These are phyloP conservation scores for Xylariomycetidae sp. DNA, from an alignment of 2,329 filamentous ascomycete species.

Conservation along the genomic window DNA sequence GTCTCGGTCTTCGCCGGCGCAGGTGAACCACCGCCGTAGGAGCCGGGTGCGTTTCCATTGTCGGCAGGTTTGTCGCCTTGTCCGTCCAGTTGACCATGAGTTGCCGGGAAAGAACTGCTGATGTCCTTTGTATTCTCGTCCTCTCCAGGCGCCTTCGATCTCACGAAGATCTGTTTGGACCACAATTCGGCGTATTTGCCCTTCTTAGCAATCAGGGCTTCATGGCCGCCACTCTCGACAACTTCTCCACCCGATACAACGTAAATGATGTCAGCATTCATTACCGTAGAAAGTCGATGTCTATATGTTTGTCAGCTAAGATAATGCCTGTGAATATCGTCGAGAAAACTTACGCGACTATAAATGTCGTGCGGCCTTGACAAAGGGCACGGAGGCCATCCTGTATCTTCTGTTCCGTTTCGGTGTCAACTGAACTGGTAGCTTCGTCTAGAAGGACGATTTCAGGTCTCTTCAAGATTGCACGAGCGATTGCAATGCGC, in stretches of 20 bases:
- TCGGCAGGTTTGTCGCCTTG: conserved; percentile 12
- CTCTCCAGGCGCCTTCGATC: conserved; percentile 36
- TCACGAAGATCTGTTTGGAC: conserved; percentile 55
- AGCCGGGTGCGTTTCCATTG: too few relatives aligned
- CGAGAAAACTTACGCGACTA: conserved; percentile 48
- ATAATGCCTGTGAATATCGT: not conserved
- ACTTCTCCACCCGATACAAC: conserved; percentile 58
- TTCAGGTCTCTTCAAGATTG: conserved; percentile 67
- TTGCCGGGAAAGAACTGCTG: conserved; percentile 1
- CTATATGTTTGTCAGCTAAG: conserved; percentile 27
- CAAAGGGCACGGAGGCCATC: conserved; percentile 53
- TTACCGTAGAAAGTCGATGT: conserved; percentile 65
- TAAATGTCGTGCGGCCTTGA: conserved; percentile 58
- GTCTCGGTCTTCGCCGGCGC: conserved; percentile 5
- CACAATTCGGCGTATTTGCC: conserved; percentile 61
- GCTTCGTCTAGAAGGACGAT: conserved; percentile 75
- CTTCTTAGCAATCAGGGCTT: conserved; percentile 48
- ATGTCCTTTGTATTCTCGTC: conserved; percentile 14
- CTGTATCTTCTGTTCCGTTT: conserved; percentile 63
- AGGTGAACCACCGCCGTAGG: too few relatives aligned
- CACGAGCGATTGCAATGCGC: conserved; percentile 62
- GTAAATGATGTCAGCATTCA: conserved; percentile 62
- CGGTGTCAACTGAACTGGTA: conserved; percentile 69
- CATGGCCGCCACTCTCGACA: conserved; percentile 57
- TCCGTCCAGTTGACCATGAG: too few relatives aligned